These are phyloP conservation scores for Penicillium hesseltinei DNA, from an alignment of 2,329 filamentous ascomycete species.

Conservation along the genomic window DNA sequence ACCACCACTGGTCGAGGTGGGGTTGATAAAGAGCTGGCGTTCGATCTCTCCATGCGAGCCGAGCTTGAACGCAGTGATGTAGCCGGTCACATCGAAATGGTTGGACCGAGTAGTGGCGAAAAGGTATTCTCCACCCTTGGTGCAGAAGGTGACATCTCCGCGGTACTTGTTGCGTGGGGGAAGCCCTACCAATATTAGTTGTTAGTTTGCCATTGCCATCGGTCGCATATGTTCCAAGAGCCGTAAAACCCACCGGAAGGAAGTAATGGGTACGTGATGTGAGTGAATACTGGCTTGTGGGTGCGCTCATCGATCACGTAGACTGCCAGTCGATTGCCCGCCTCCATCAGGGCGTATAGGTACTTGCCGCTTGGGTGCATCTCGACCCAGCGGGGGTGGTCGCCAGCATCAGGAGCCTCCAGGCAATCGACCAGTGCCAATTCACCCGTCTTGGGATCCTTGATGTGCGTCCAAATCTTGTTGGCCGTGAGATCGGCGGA, in stretches of 20 bases:
- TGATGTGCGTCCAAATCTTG: conserved; percentile 76
- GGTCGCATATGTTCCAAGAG: background rate
- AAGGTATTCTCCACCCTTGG: conserved; percentile 68
- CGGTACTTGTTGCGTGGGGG: conserved; percentile 64
- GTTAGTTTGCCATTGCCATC: conserved; percentile 2
- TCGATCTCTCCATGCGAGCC: conserved; percentile 68
- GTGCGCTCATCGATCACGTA: conserved; percentile 75
- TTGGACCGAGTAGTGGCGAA: conserved; percentile 85
- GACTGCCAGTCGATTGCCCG: conserved; percentile 78
- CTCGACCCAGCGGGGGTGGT: conserved; percentile 86
- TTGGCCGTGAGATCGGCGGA: conserved; percentile 51
- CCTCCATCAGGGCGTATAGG: conserved; percentile 85
- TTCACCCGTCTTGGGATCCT: conserved; percentile 59
- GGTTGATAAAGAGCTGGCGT: conserved; percentile 74
- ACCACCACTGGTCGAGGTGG: conserved; percentile 81
- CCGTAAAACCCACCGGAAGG: conserved; percentile 60
- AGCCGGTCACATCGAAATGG: conserved; percentile 71
- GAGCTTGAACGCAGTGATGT: conserved; percentile 77
- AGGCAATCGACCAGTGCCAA: conserved; percentile 70
- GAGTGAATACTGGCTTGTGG: conserved; percentile 74
- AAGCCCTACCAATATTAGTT: conserved; percentile 25
- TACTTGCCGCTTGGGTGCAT: conserved; percentile 75
- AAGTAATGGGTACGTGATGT: conserved; percentile 73
- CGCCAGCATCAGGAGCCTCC: conserved; percentile 65
- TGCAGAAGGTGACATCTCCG: conserved; percentile 77